Evolutionary conservation across 225 moss, liverwort and hornwort species (phyloP).

Genomic region (Polytrichum commune): DNA sequence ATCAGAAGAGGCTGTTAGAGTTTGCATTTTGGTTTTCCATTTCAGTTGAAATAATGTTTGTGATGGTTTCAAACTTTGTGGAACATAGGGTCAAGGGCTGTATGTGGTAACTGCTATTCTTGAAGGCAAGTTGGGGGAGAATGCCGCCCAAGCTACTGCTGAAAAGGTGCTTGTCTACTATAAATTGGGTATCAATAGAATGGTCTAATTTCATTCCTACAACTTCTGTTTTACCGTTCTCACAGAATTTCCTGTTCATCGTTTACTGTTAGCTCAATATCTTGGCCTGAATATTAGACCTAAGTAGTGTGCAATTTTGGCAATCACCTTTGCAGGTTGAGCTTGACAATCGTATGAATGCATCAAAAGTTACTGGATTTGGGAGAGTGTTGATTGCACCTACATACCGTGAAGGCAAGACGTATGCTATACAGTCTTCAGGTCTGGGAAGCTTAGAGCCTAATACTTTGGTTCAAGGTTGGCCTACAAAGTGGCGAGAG

Average conservation of each 20-base stretch:
- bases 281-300: no score
- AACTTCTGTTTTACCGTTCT: no score
- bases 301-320: not conserved
- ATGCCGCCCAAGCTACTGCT: conserved; percentile 69
- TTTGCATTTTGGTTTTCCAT: no score
- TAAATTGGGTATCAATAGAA: not conserved
- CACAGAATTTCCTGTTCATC: no score
- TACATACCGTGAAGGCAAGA: conserved; percentile 82
- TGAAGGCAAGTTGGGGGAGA: conserved; percentile 73
- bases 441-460: conserved; percentile 95
- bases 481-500: conserved; percentile 86
- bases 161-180: conserved; percentile 53
- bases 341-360: conserved; percentile 83
- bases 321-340: conserved; percentile 45
- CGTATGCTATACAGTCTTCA: conserved; percentile 93
- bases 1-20: no score
- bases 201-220: not conserved
- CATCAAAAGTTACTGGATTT: conserved; percentile 74
- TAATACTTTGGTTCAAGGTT: conserved; percentile 83
- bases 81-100: conserved; percentile 77
- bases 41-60: no score
- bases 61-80: not conserved
- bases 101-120: conserved; percentile 87
- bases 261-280: no score
- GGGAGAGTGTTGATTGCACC: conserved; percentile 77